Conservation (phyloP, 768 basidiomycete species). For the Glaciozyma antarctica region DNA sequence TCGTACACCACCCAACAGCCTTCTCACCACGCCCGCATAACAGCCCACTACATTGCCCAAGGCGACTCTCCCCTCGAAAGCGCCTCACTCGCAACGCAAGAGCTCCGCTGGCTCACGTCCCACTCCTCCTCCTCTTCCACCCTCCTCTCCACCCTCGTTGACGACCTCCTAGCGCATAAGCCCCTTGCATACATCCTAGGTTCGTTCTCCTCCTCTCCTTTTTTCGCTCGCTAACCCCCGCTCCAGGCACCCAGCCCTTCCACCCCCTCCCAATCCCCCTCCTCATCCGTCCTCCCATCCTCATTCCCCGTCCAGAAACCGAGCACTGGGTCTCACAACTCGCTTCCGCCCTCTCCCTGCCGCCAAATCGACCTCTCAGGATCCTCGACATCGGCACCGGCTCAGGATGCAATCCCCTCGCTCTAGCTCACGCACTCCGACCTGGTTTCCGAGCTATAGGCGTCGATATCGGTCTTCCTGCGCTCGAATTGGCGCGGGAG, state of each 20-base stretch:
- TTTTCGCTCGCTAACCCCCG: too few relatives aligned
- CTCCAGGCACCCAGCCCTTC: slow-evolving; percentile 76
- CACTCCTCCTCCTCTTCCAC: not conserved
- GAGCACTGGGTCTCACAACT: slow-evolving; percentile 68
- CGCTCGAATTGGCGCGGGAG: slow-evolving; percentile 47
- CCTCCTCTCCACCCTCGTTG: slow-evolving; percentile 17
- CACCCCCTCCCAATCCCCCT: slow-evolving; percentile 59
- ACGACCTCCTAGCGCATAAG: slow-evolving; percentile 10
- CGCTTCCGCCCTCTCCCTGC: slow-evolving; percentile 38
- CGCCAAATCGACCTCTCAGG: not conserved
- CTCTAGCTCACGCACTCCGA: slow-evolving; percentile 57
- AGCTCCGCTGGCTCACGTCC: slow-evolving; percentile 8
- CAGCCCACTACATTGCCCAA: not conserved
- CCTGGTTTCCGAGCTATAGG: not conserved
- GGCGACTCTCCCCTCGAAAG: not conserved
- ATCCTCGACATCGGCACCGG: slow-evolving; percentile 83
- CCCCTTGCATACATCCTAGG: slow-evolving; percentile 30
- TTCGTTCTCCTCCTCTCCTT: not conserved
- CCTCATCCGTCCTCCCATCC: slow-evolving; percentile 61
- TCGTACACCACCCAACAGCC: not conserved
- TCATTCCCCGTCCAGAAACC: slow-evolving; percentile 93
- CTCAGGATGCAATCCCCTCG: slow-evolving; percentile 78
- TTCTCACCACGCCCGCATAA: not conserved
- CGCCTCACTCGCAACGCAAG: not conserved
- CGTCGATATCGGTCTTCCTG: slow-evolving; percentile 59